Evolutionary conservation across 257 asterid species (phyloP), one percentile per base, ranked within the genome.

Genomic region (Salvia miltiorrhiza): DNA sequence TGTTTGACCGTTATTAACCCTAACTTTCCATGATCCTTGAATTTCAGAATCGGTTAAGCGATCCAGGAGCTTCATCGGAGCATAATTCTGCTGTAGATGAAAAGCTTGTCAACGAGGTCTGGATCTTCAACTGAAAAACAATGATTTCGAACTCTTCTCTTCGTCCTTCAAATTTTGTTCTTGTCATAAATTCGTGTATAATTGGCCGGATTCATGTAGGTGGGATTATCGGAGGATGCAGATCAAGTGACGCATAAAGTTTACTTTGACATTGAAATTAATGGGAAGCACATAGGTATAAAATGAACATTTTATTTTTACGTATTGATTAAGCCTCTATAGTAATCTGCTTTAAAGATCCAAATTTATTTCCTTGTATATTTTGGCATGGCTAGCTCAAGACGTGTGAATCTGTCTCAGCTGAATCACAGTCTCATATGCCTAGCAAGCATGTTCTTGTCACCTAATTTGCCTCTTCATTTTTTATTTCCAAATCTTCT

Each of bases 201-300:
- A 55, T 63, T 37, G 52, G 40, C 14, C 44, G 4, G 4, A 16
- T 67, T 73, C 56, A 28, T 75, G 62, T 79, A 86, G 96, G 85
- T 39, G 55, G 89, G 72, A 65, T 58, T 57, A 26, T 71, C 40
- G 71, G 83, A 70, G 67, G 84, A 78, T 75, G 66, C 48, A 40
- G 95, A 83, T 69, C 83, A 75, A 67, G 88, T 92, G 9, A 92
- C 97, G 1, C 81, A 77, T 69, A 92, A 81, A 78, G 98, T 90
- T 37, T 92, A 67, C 84, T 92, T 92, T 62, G 98, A 92, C 74
- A 58, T 92, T 62, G 84, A 92, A 53, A 90, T 92, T 65, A 54
- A 82, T 69, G 97, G 93, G 24, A 90, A 79, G 28, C 83, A 76
- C 55, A 65, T 73, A 28, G 98, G 97, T 90, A 81, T 0, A 54